Base-by-base conservation (phyloP, 441 rosid species). In the Hura crepitans region DNA sequence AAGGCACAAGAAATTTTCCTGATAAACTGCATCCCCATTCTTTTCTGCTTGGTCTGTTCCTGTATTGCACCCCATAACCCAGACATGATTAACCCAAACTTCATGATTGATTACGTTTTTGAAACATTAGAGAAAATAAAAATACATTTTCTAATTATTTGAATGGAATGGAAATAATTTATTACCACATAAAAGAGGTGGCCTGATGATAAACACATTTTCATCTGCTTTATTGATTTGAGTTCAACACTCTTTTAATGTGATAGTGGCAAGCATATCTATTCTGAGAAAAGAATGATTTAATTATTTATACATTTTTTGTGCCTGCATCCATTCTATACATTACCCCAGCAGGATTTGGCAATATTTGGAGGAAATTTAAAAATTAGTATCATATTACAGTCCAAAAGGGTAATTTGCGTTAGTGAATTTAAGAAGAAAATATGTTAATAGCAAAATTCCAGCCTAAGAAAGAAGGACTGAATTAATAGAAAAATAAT, bases 331-430 rank as follows among this genome's bases (percentile, higher is more conserved):
- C 10, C 13, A 0, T 39, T 39, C 45, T 42, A 10, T 42, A 9
- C 3, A 59, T 57, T 30, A 57, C 39, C 22, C 39, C 39, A 57
- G 62, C 62, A 57, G 20, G 15, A 57, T 57, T 57, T 57, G 62
- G 62, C 62, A 57, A 10, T 27, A 57, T 57, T 57, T 57, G 62
- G 62, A 57, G 62, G 9, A 28, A 50, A 17, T 17, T 50, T 50
- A 50, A 10, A 28, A 10, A 4, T 6, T 61, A 11, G 17, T 35
- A 61, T 10, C 2, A 37, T 37, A 37, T 13, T 10, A 61, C n/a
- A 37, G 22, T 18, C 2, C 64, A 15, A 60, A 9, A n/a, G 10
- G 10, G 5, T 17, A 6, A 28, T 8, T 15, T 25, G 9, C 27
- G 71, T 68, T 54, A 54, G 63, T 55, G 71, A 68, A 1, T 25